Percentiles rank a stretch among this genome's conserved stretches.
These are phyloP conservation scores for Choanephora cucurbitarum DNA, from an alignment of 371 early-diverging fungal genomes.

Conservation along the genomic window DNA sequence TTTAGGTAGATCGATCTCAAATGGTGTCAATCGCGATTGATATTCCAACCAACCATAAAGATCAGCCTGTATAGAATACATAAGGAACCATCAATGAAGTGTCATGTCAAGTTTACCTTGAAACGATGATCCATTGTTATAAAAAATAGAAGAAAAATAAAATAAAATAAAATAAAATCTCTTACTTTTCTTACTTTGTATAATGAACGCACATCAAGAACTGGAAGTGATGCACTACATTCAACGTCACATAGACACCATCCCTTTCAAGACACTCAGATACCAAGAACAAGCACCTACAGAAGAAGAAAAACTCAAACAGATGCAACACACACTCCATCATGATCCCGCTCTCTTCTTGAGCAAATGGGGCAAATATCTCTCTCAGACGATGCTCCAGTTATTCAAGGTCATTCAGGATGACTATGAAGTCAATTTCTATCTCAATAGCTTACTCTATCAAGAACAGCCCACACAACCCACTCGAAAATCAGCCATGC, in stretches of 20 bases:
- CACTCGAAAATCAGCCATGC: constrained; percentile 17
- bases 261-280: constrained; percentile 48
- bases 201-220: constrained; percentile 19
- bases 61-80: constrained; percentile 16
- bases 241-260: constrained; percentile 22
- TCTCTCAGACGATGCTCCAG: constrained; percentile 31
- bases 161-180: background rate
- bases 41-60: constrained; percentile 26
- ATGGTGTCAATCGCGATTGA: background rate
- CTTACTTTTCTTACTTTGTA: constrained; percentile 2
- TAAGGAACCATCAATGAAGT: no score
- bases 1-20: background rate
- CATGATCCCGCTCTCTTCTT: constrained; percentile 49
- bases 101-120: constrained; percentile 5
- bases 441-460: constrained; percentile 30
- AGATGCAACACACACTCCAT: constrained; percentile 32
- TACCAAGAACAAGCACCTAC: constrained; percentile 34
- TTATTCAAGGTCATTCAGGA: constrained; percentile 27
- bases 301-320: constrained; percentile 28
- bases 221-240: constrained; percentile 16
- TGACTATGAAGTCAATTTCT: constrained; percentile 50
- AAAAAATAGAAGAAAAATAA: constrained; percentile 1
- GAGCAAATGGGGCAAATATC: constrained; percentile 49
- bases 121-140: constrained; percentile 6
- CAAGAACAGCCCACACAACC: background rate